These are phyloP conservation scores for Cladosporium sp. DNA, from an alignment of 2,329 filamentous ascomycete species.

Conservation along the genomic window DNA sequence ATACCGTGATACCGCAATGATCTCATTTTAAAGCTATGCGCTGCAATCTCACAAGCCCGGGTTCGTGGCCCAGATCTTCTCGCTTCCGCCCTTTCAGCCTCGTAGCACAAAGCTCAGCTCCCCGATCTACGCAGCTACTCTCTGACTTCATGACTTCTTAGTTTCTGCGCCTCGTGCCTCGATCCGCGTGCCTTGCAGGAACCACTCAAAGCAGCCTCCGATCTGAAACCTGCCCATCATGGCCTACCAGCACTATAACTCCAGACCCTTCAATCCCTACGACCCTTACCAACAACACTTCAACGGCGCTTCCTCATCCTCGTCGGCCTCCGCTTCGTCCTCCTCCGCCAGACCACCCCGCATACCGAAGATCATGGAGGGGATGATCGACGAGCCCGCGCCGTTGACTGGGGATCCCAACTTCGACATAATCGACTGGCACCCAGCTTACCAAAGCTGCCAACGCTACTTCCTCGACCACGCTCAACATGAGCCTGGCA, in stretches of 20 bases:
- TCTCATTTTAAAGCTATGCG: too few species aligned
- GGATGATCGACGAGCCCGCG: slow-evolving; percentile 10
- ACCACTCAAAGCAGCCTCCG: neutral
- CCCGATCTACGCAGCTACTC: neutral
- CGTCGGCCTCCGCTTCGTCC: neutral
- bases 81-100: too few species aligned
- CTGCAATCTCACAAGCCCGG: too few species aligned
- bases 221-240: neutral
- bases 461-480: slow-evolving; percentile 86
- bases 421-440: slow-evolving; percentile 87
- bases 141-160: neutral
- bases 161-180: neutral
- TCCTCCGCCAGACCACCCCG: neutral
- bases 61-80: too few species aligned
- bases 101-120: neutral
- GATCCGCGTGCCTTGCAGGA: neutral
- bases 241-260: neutral
- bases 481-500: slow-evolving; percentile 73
- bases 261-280: neutral
- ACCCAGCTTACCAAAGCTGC: slow-evolving; percentile 84
- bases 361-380: slow-evolving; percentile 5
- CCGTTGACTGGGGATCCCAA: slow-evolving; percentile 38
- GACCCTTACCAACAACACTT: neutral
- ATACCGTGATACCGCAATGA: too few species aligned
- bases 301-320: neutral